Percentiles rank a stretch among this genome's conserved stretches.
These are phyloP conservation scores for Coemansia sp. DNA, from an alignment of 192 early-diverging fungal genomes.

Conservation along the genomic window DNA sequence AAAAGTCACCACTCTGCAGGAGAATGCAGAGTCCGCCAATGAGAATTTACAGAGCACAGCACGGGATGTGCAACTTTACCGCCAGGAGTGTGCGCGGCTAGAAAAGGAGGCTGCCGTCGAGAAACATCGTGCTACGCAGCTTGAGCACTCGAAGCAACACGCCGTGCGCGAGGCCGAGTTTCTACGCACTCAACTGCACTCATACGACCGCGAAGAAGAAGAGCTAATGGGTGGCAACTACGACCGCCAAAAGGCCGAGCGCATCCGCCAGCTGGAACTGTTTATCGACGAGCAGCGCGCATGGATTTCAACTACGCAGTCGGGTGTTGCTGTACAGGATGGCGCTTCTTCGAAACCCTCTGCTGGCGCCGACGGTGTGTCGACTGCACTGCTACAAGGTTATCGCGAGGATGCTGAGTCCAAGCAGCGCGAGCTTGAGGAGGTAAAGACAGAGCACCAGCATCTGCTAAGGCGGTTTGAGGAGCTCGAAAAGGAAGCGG, in stretches of 20 bases:
- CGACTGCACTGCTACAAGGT: conserved; percentile 21
- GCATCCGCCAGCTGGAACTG: conserved; percentile 62
- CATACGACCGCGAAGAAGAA: conserved; percentile 46
- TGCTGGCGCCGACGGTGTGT: background rate
- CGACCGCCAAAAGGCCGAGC: conserved; percentile 59
- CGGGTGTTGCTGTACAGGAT: background rate
- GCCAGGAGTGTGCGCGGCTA: conserved; percentile 8
- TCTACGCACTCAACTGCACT: conserved; percentile 65
- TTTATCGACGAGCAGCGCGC: conserved; percentile 61
- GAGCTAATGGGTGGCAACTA: conserved; percentile 55
- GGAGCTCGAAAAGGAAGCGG: conserved; percentile 57
- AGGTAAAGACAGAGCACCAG: conserved; percentile 7
- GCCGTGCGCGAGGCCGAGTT: conserved; percentile 62
- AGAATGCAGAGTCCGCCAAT: background rate
- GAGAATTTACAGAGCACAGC: conserved; percentile 11
- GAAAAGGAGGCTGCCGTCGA: conserved; percentile 23
- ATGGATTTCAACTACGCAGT: conserved; percentile 24
- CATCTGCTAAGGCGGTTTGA: conserved; percentile 25
- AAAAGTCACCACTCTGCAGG: conserved; percentile 17
- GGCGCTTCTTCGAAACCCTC: background rate
- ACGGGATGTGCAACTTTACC: background rate
- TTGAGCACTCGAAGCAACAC: conserved; percentile 56
- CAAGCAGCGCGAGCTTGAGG: conserved; percentile 17
- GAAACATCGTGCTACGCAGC: conserved; percentile 25
- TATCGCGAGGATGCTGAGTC: conserved; percentile 33